Percentiles rank a stretch among this genome's conserved stretches.
Conservation (phyloP, 106 monocot species). For the Dendrobium nobile region DNA sequence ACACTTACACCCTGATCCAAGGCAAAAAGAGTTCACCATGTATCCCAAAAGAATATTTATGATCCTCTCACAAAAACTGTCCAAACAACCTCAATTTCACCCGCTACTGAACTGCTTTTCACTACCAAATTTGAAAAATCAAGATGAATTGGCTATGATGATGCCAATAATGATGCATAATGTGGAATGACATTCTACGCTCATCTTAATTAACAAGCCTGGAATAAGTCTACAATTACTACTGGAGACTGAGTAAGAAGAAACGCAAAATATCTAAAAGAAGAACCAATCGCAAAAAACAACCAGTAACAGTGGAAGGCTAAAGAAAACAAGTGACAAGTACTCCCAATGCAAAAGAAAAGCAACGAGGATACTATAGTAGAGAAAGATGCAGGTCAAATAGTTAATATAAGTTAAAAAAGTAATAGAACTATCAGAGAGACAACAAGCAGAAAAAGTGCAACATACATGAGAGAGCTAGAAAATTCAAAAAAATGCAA, state of each 20-base stretch:
- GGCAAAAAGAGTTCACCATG: too few species aligned
- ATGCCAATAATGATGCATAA: too few species aligned
- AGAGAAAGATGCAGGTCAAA: not conserved
- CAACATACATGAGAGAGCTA: too few species aligned
- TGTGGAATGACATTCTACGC: not conserved
- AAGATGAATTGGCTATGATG: too few species aligned
- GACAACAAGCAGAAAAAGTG: too few species aligned
- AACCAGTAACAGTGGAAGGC: not conserved
- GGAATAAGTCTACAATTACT: not conserved
- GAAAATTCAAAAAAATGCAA: not conserved
- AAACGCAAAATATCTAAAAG: not conserved
- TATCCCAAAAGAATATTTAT: too few species aligned
- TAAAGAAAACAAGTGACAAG: not conserved
- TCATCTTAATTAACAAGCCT: not conserved
- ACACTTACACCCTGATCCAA: too few species aligned
- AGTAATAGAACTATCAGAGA: not conserved
- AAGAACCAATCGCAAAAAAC: not conserved
- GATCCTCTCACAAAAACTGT: too few species aligned
- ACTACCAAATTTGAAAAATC: too few species aligned
- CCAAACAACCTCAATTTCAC: too few species aligned
- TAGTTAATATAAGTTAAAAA: not conserved
- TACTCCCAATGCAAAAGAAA: not conserved
- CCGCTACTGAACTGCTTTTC: too few species aligned
- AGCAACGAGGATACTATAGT: not conserved
- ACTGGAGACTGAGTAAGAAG: not conserved